Evolutionary conservation across 805 yeast species (phyloP).

Genomic region (Pichia manshurica): DNA sequence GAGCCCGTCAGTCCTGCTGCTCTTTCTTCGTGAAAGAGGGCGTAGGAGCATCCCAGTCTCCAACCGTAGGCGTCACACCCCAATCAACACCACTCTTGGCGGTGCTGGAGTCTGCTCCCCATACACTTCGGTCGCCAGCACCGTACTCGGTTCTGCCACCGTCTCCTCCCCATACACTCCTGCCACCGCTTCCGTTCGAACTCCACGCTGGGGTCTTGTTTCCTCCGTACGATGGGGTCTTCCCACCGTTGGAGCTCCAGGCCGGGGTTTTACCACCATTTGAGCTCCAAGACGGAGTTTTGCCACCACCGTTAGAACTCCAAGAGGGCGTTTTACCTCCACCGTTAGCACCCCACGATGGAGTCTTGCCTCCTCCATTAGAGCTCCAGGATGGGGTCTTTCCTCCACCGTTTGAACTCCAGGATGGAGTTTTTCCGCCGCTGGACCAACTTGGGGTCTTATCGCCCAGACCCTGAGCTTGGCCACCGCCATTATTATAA

Average conservation of each 20-base stretch:
- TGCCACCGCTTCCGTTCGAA: conserved; percentile 16
- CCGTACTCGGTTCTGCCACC: conserved; percentile 28
- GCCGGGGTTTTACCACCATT: conserved; percentile 45
- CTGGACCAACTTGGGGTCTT: conserved; percentile 28
- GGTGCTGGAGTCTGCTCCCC: conserved; percentile 31
- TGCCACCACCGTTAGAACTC: conserved; percentile 23
- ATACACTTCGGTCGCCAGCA: conserved; percentile 16
- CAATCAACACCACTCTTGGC: conserved; percentile 32
- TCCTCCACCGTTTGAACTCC: conserved; percentile 26
- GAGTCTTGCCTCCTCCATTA: conserved; percentile 40
- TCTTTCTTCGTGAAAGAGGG: conserved; percentile 29
- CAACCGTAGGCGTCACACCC: conserved; percentile 42
- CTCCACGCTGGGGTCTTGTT: conserved; percentile 36
- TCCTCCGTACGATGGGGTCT: conserved; percentile 37
- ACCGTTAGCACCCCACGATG: conserved; percentile 41
- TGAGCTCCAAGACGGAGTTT: conserved; percentile 31
- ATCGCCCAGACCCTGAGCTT: conserved; percentile 12
- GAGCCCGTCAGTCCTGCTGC: conserved; percentile 18
- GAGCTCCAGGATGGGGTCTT: conserved; percentile 29
- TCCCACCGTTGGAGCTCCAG: conserved; percentile 40
- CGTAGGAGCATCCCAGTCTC: conserved; percentile 44
- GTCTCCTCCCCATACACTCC: conserved; percentile 20
- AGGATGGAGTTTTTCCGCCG: conserved; percentile 29
- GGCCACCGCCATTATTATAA: not conserved
- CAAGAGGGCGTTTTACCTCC: conserved; percentile 8